Percentiles rank a stretch among this genome's conserved stretches.
Evolutionary conservation across 139 green algal genomes (phyloP).

Genomic region (Chlorella sp.): DNA sequence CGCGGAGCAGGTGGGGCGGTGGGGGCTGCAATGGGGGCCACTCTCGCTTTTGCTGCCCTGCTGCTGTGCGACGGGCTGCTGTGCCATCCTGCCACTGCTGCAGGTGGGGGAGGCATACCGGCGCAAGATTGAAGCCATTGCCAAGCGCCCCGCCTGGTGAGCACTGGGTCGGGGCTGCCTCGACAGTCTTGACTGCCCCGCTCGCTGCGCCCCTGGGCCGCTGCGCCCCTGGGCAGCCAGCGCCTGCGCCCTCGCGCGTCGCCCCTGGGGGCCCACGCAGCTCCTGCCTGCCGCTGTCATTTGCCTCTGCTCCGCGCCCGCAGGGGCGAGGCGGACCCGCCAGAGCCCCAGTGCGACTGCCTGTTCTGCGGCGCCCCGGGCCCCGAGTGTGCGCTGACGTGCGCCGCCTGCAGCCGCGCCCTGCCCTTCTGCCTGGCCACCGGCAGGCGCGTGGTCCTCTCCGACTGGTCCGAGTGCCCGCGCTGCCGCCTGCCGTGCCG

Average conservation of each 20-base stretch:
- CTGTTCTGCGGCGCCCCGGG: conserved; percentile 65
- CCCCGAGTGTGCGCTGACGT: conserved; percentile 65
- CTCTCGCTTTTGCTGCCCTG: too few relatives aligned
- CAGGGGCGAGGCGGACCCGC: conserved; percentile 61
- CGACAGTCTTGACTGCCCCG: too few relatives aligned
- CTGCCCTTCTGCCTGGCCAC: conserved; percentile 74
- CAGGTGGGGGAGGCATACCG: conserved; percentile 75
- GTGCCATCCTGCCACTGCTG: too few relatives aligned
- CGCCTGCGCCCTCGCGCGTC: too few relatives aligned
- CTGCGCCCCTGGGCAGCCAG: too few relatives aligned
- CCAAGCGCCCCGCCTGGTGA: conserved; percentile 68
- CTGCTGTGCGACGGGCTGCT: too few relatives aligned
- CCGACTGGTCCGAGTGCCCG: conserved; percentile 75
- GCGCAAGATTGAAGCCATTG: conserved; percentile 85
- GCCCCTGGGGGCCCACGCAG: too few relatives aligned
- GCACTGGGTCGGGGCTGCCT: neutral
- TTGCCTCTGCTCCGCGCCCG: too few relatives aligned
- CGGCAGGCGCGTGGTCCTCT: conserved; percentile 65
- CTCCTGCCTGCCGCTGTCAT: too few relatives aligned
- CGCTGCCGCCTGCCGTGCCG: conserved; percentile 65
- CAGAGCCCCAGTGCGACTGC: conserved; percentile 59
- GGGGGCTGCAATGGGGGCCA: too few relatives aligned
- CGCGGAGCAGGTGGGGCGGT: conserved; percentile 56
- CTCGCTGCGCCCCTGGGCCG: too few relatives aligned
- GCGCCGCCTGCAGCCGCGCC: conserved; percentile 62